Evolutionary conservation across 1,139 yeast species (phyloP), one percentile per base, ranked within the genome.

Genomic region (Tardiomyces blankii): DNA sequence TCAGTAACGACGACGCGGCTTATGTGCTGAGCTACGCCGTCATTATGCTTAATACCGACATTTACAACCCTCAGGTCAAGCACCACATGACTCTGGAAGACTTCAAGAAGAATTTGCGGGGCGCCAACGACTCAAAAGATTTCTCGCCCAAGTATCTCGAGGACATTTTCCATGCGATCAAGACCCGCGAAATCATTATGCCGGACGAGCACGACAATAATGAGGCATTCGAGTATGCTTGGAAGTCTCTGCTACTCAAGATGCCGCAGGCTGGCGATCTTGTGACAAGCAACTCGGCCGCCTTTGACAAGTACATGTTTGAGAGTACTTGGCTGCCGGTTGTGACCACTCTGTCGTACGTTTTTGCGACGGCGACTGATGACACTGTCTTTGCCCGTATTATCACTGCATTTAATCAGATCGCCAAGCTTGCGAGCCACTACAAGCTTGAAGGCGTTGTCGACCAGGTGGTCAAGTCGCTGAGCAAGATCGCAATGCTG

Each of bases 201-300:
- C 97, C 98, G 0, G 98, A 91, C 57, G 99, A 93, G 60, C 97
- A 89, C 57, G 88, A 87, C 39, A 72, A 71, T 16, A 82, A 80
- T 30, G 88, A 84, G 58, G 83, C 95, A 80, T 91, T 89, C 65
- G 97, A 89, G 60, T 91, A 85, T 59, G 80, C 83, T 16, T 93
- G 99, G 99, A 83, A 84, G 56, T 84, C 85, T 51, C 67, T 87
- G 53, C 77, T 89, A 45, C 76, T 87, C 1, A 60, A 54, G 50
- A 58, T 55, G 9, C 55, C 54, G 30, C 55, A 55, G 28, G 63
- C 66, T 3, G 67, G 66, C 6, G 46, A 50, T 9, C 48, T 57
- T 43, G 39, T 39, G 40, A 45, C 40, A 11, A 44, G 33, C 12
- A 39, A 43, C 40, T 38, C 42, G 23, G 49, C 54, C 52, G 32